These are phyloP conservation scores for Bauhinia variegata DNA, from an alignment of 306 rosid genomes.

Conservation along the genomic window DNA sequence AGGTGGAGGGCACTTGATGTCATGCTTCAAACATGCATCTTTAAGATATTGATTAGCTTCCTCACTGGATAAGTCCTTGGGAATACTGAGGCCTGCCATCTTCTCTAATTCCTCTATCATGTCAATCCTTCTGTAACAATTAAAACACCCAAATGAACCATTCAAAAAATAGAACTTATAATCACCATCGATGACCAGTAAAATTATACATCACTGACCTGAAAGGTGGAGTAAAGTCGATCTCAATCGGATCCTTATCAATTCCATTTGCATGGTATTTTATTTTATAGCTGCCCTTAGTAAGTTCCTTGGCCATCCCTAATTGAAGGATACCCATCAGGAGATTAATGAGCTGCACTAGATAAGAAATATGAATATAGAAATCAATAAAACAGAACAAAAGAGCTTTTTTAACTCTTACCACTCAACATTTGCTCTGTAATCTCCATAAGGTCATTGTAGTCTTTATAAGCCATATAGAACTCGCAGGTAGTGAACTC, in stretches of 20 bases:
- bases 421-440: constrained; percentile 92
- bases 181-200: not conserved
- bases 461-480: constrained; percentile 90
- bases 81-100: constrained; percentile 76
- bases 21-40: constrained; percentile 71
- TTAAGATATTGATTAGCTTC: constrained; percentile 79
- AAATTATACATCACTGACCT: constrained; percentile 49
- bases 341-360: constrained; percentile 16
- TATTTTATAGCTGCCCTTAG: constrained; percentile 76
- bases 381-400: not conserved
- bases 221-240: constrained; percentile 77
- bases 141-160: constrained; percentile 29
- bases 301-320: constrained; percentile 90
- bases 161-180: constrained; percentile 7
- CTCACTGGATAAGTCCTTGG: constrained; percentile 73
- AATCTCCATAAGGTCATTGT: constrained; percentile 80
- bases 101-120: constrained; percentile 85
- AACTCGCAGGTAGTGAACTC: constrained; percentile 97
- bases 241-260: constrained; percentile 76
- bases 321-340: constrained; percentile 36
- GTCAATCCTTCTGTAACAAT: constrained; percentile 77
- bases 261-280: constrained; percentile 76
- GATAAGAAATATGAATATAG: constrained; percentile 14
- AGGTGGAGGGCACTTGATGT: constrained; percentile 83
- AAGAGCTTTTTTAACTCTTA: constrained; percentile 36